These are phyloP conservation scores for Diaporthe sp. DNA, from an alignment of 2,329 filamentous ascomycete genomes.

Conservation along the genomic window DNA sequence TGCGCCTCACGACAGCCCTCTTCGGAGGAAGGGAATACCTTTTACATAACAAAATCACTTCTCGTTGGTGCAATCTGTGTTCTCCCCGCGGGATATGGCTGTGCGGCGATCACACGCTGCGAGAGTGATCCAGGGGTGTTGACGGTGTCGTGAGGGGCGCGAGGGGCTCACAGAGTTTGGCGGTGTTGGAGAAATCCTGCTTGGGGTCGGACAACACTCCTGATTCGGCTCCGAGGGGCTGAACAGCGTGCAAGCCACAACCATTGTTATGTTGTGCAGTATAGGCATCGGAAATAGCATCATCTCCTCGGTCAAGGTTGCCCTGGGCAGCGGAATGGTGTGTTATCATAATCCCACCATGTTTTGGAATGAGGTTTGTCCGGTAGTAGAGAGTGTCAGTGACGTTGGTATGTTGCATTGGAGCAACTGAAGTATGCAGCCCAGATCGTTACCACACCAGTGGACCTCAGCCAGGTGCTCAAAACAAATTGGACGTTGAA, in stretches of 20 bases:
- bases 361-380: neutral
- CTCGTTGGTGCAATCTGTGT: conserved; percentile 7
- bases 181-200: conserved; percentile 19
- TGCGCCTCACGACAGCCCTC: neutral
- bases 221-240: conserved; percentile 11
- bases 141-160: conserved; percentile 22
- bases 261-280: neutral
- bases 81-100: conserved; percentile 12
- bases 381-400: neutral
- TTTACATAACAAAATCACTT: conserved; percentile 19
- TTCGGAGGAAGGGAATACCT: neutral
- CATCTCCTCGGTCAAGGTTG: neutral
- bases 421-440: no score
- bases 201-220: conserved; percentile 15
- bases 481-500: no score
- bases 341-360: no score
- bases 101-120: conserved; percentile 25
- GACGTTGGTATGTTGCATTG: neutral
- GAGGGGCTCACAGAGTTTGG: conserved; percentile 3
- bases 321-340: neutral
- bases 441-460: no score
- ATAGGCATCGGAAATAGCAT: neutral
- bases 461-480: neutral
- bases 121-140: neutral
- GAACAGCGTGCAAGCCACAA: conserved; percentile 6